A percentile compares a stretch with the other conserved stretches of the same genome.
These are phyloP conservation scores for Penicillium sp. DNA, from an alignment of 2,329 filamentous ascomycete genomes.

Conservation along the genomic window DNA sequence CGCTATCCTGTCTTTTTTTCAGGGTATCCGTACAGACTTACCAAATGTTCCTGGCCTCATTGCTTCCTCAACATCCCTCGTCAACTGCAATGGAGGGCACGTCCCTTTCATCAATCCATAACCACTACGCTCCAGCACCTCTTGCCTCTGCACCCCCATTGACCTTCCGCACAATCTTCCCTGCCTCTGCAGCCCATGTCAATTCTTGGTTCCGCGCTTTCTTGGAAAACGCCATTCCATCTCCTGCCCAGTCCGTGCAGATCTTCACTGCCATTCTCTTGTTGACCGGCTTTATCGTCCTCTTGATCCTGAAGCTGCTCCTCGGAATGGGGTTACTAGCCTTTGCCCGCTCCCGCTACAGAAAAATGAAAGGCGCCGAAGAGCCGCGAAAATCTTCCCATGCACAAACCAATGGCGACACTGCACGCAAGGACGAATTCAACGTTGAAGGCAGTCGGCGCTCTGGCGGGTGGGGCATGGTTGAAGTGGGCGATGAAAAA, in stretches of 20 bases:
- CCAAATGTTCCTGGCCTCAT: conserved; percentile 91
- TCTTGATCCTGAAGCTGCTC: conserved; percentile 77
- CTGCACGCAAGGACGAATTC: conserved; percentile 41
- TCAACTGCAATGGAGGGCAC: conserved; percentile 33
- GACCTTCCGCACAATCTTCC: conserved; percentile 48
- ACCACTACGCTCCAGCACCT: conserved; percentile 53
- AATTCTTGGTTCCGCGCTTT: conserved; percentile 36
- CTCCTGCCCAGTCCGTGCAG: conserved; percentile 38
- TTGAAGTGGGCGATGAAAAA: conserved; percentile 85
- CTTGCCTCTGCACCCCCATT: conserved; percentile 61
- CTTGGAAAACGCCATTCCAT: conserved; percentile 40
- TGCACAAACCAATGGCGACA: conserved; percentile 1
- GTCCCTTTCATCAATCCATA: conserved; percentile 42
- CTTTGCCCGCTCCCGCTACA: conserved; percentile 73
- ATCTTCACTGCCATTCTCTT: conserved; percentile 71
- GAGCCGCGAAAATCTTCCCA: conserved; percentile 14
- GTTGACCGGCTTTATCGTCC: conserved; percentile 73
- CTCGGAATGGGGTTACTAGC: conserved; percentile 81
- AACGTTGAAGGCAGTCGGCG: conserved; percentile 67
- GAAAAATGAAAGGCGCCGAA: conserved; percentile 69
- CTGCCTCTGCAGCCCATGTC: conserved; percentile 49
- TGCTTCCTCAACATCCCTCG: conserved; percentile 66
- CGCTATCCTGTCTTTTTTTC: conserved; percentile 88
- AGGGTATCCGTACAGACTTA: conserved; percentile 92
- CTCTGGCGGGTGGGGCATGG: conserved; percentile 73